Conservation (phyloP, 2,329 filamentous ascomycete genomes). For the Fusarium globosum region DNA sequence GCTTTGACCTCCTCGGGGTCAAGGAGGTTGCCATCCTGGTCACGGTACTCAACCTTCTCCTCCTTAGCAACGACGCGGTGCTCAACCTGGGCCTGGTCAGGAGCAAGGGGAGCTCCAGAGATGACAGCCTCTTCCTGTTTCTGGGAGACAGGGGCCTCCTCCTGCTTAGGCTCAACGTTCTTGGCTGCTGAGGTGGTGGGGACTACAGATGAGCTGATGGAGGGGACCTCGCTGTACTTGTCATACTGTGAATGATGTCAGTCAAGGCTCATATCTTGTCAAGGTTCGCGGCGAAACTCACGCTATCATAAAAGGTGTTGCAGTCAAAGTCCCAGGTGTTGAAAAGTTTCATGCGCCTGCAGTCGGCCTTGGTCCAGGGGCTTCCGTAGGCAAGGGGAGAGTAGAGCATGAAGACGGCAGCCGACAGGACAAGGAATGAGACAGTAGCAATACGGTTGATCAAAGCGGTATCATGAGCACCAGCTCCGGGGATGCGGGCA, state of each 20-base stretch:
- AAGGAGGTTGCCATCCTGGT: constrained; percentile 91
- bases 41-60: constrained; percentile 92
- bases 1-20: constrained; percentile 84
- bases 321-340: constrained; percentile 97
- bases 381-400: constrained; percentile 93
- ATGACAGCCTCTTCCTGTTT: constrained; percentile 51
- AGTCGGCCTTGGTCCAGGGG: constrained; percentile 89
- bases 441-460: constrained; percentile 81
- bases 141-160: constrained; percentile 41
- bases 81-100: constrained; percentile 52
- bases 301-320: constrained; percentile 87
- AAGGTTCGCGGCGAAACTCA: constrained; percentile 66
- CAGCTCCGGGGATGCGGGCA: constrained; percentile 75
- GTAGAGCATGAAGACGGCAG: constrained; percentile 84
- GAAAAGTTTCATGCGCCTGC: constrained; percentile 88
- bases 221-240: constrained; percentile 53
- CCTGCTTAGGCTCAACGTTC: constrained; percentile 39
- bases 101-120: constrained; percentile 59
- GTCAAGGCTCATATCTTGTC: background rate
- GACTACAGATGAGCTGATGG: constrained; percentile 45
- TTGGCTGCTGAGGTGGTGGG: constrained; percentile 44
- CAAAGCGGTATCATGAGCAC: constrained; percentile 72
- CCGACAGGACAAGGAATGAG: constrained; percentile 77
- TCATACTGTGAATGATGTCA: constrained; percentile 57
- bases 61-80: constrained; percentile 68